Evolutionary conservation across 768 basidiomycete genomes (phyloP).

Genomic region (Trametes coccinea): DNA sequence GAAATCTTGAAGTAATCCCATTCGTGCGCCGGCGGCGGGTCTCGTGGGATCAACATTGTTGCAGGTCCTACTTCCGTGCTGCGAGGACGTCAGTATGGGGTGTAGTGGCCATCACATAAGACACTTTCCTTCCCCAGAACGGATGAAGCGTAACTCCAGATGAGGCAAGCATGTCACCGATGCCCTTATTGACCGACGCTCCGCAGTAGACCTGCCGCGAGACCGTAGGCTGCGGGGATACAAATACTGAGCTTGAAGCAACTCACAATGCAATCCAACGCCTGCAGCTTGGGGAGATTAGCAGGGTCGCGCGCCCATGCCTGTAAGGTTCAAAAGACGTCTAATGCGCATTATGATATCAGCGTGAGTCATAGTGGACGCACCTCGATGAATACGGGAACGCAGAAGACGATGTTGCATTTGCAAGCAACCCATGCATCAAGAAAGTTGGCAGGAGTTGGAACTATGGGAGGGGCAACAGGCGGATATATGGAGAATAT

Average conservation of each 20-base stretch:
- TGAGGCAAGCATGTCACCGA: background rate
- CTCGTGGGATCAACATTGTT: slow-evolving; percentile 7
- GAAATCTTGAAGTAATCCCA: slow-evolving; percentile 27
- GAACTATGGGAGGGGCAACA: background rate
- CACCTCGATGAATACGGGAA: slow-evolving; percentile 21
- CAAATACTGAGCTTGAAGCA: background rate
- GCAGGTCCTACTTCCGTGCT: slow-evolving; percentile 16
- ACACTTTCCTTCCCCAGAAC: background rate
- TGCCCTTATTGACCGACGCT: background rate
- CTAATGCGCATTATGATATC: too few species aligned
- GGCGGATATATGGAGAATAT: slow-evolving; percentile 16
- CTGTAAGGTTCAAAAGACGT: background rate
- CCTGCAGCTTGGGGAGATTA: slow-evolving; percentile 1
- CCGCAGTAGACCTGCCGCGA: slow-evolving; percentile 4
- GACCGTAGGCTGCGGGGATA: too few species aligned
- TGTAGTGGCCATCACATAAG: background rate
- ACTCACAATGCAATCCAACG: slow-evolving; percentile 17
- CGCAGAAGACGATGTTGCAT: slow-evolving; percentile 19
- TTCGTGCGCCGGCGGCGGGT: slow-evolving; percentile 3
- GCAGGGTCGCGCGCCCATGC: slow-evolving; percentile 9
- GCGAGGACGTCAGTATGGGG: background rate
- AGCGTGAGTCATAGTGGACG: background rate
- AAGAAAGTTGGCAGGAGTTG: slow-evolving; percentile 18
- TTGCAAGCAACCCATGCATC: background rate
- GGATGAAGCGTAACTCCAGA: slow-evolving; percentile 2